Evolutionary conservation across 352 stramenopile genomes (phyloP).

Genomic region (Globisporangium orthogonon): DNA sequence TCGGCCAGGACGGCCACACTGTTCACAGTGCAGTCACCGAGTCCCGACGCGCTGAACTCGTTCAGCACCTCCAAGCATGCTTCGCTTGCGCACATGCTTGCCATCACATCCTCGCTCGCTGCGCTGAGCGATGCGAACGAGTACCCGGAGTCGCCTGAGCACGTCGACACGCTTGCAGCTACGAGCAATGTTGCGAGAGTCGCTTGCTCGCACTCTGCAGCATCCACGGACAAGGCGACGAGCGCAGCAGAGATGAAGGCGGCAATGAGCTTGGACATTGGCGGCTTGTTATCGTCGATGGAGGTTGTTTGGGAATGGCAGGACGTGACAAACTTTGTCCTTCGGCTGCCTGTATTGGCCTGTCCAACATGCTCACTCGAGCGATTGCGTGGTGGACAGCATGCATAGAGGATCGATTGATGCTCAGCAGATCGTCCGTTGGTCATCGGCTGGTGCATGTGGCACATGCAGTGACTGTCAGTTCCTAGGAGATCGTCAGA

Average conservation of each 20-base stretch:
- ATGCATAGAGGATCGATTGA: not conserved
- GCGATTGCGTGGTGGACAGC: not conserved
- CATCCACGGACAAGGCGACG: not conserved
- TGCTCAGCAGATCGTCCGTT: too few relatives aligned
- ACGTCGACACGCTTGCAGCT: constrained; percentile 20
- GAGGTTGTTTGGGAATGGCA: not conserved
- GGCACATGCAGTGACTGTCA: too few relatives aligned
- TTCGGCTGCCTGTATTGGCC: not conserved
- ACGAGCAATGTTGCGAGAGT: constrained; percentile 20
- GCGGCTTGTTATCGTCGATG: not conserved
- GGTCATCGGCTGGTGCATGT: too few relatives aligned
- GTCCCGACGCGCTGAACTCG: constrained; percentile 16
- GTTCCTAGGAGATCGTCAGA: not conserved
- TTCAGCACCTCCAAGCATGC: constrained; percentile 22
- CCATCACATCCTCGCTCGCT: constrained; percentile 20
- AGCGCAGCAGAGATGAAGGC: not conserved
- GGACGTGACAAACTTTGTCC: too few relatives aligned
- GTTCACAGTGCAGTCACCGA: constrained; percentile 27
- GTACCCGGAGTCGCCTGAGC: constrained; percentile 24
- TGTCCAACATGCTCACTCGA: not conserved
- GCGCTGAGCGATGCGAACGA: constrained; percentile 19
- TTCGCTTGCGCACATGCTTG: constrained; percentile 22
- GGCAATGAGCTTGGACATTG: not conserved
- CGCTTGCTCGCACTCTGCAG: constrained; percentile 19
- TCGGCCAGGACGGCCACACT: constrained; percentile 20